Evolutionary conservation across 1,139 yeast species (phyloP), one percentile per base, ranked within the genome.

Genomic region (Yamadazyma conglobata): DNA sequence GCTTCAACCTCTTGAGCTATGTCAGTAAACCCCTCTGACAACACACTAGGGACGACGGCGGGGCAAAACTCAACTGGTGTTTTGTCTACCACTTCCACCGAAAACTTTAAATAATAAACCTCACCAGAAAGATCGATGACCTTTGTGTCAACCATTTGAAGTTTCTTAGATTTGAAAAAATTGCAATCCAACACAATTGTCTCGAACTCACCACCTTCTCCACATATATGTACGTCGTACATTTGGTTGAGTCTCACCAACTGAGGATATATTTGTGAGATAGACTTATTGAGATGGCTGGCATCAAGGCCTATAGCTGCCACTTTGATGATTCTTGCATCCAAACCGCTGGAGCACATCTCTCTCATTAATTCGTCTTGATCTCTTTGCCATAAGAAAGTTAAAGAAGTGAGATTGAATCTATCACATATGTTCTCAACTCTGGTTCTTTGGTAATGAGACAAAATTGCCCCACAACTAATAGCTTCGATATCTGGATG

Each of bases 121-220:
- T 67, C 76, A 23, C 69, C 64, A 1, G 72, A 60, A 39, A 73
- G 77, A 10, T 67, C 58, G 2, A 77, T 60, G 1, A 73, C 54
- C 18, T 60, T 53, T 18, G 60, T 51, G 3, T 66, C 60, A 0
- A 52, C 57, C 12, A 85, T 58, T 11, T 59, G 63, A 28, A 89
- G 54, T 36, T 59, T 64, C 30, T 77, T 76, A 3, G 13, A 12
- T 22, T 60, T 62, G 58, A 91, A 91, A 38, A 85, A 79, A 0
- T 95, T 94, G 3, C 94, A 85, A 55, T 91, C 96, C 18, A 91
- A 64, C 3, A 91, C 97, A 43, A 89, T 63, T 0, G 96, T 82
- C 52, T 91, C 98, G 54, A 88, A 91, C 55, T 91, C 98, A 1
- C 98, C 98, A 13, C 98, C 98, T 62, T 91, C 98, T 6, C 98